phyloP scores from a whole-genome alignment of 2,329 filamentous ascomycete genomes.

The Verticillium klebahnii region DNA sequence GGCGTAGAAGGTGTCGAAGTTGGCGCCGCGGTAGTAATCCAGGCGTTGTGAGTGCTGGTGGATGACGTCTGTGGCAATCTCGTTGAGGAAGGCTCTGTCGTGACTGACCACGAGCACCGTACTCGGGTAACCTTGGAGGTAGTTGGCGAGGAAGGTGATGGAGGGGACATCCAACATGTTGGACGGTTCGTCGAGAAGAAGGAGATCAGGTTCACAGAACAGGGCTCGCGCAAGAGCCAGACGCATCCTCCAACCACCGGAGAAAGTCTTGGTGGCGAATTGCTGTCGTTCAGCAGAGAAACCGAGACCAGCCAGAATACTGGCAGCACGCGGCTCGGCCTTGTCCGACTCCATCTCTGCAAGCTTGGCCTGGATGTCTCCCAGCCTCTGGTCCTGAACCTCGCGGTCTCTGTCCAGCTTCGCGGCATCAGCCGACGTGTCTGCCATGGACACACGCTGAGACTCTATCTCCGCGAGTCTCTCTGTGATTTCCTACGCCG shows the following conservation, averaged over 20 bases:
- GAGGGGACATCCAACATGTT: conserved; percentile 99
- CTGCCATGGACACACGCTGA: conserved; percentile 75
- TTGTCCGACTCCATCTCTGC: conserved; percentile 99
- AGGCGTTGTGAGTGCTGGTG: conserved; percentile 96
- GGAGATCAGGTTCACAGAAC: conserved; percentile 94
- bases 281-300: conserved; percentile 94
- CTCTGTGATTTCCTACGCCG: conserved; percentile 65
- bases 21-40: conserved; percentile 97
- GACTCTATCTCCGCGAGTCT: conserved; percentile 73
- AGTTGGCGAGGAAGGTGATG: conserved; percentile 95
- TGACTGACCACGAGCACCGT: conserved; percentile 96
- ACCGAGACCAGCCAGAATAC: conserved; percentile 92
- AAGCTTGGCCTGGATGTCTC: conserved; percentile 86
- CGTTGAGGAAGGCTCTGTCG: conserved; percentile 98
- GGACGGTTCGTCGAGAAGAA: conserved; percentile 97
- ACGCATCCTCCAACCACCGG: conserved; percentile 99
- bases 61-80: conserved; percentile 98
- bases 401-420: conserved; percentile 84
- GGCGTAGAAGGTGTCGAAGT: conserved; percentile 96
- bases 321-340: conserved; percentile 90
- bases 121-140: conserved; percentile 89
- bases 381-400: conserved; percentile 82
- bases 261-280: conserved; percentile 94
- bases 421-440: conserved; percentile 85
- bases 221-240: conserved; percentile 88